These are phyloP conservation scores for Dendrothele bispora DNA, from an alignment of 768 basidiomycete genomes.

Conservation along the genomic window DNA sequence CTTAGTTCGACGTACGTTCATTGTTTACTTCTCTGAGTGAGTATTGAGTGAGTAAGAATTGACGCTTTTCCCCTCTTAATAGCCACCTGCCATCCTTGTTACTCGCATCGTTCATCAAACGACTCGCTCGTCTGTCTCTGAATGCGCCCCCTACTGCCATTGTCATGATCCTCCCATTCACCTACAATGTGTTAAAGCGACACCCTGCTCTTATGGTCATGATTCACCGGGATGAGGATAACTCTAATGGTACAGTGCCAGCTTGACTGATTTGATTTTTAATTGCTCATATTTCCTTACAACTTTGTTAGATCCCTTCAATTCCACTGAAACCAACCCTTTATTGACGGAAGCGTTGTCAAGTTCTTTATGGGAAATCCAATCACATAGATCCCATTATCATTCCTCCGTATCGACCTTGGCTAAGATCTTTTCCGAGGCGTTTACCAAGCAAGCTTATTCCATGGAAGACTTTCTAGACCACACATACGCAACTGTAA, in stretches of 20 bases:
- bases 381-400: constrained; percentile 79
- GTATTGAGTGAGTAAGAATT: constrained; percentile 1
- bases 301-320: constrained; percentile 58
- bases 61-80: neutral
- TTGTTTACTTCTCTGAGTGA: neutral
- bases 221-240: constrained; percentile 70
- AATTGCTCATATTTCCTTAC: neutral
- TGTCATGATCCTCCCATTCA: constrained; percentile 88
- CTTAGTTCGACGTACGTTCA: constrained; percentile 81
- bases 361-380: constrained; percentile 92
- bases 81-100: constrained; percentile 86
- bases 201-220: constrained; percentile 92
- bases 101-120: constrained; percentile 95
- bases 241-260: neutral
- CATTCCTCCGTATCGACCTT: constrained; percentile 85
- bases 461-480: constrained; percentile 95
- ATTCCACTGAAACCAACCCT: constrained; percentile 67
- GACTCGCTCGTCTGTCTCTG: constrained; percentile 81
- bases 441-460: constrained; percentile 90
- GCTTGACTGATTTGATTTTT: neutral
- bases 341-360: constrained; percentile 75
- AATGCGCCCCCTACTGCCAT: constrained; percentile 88
- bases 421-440: constrained; percentile 81
- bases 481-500: constrained; percentile 83
- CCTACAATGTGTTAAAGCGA: constrained; percentile 89